phyloP scores from a whole-genome alignment of 441 rosid genomes.

The Capsella rubella region DNA sequence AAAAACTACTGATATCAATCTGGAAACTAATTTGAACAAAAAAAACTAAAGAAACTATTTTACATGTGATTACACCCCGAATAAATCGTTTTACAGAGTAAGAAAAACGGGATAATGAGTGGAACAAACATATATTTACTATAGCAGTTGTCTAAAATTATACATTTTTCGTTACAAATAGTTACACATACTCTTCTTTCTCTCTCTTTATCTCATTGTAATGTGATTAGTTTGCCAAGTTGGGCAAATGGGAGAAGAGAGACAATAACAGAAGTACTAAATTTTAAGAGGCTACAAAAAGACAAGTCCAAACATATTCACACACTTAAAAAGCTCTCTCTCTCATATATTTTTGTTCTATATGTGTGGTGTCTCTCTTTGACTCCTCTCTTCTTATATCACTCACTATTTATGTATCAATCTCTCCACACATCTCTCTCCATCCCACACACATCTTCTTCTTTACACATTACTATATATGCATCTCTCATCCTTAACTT shows the following conservation, averaged over 20 bases:
- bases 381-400: slow-evolving; percentile 52
- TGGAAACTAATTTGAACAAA: slow-evolving; percentile 23
- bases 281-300: slow-evolving; percentile 42
- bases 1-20: slow-evolving; percentile 12
- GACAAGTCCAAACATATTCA: slow-evolving; percentile 43
- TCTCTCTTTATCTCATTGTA: slow-evolving; percentile 32
- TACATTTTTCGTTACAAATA: slow-evolving; percentile 25
- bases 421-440: slow-evolving; percentile 44
- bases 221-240: slow-evolving; percentile 47
- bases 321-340: slow-evolving; percentile 46
- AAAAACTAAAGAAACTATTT: slow-evolving; percentile 22
- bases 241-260: slow-evolving; percentile 42
- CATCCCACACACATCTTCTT: slow-evolving; percentile 41
- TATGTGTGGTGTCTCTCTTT: slow-evolving; percentile 50
- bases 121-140: slow-evolving; percentile 31
- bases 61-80: slow-evolving; percentile 25
- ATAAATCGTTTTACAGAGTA: slow-evolving; percentile 28
- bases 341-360: slow-evolving; percentile 32
- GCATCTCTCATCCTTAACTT: slow-evolving; percentile 28
- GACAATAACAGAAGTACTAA: slow-evolving; percentile 47
- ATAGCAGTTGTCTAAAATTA: slow-evolving; percentile 38
- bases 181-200: slow-evolving; percentile 28
- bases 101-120: slow-evolving; percentile 20
- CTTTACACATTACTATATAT: slow-evolving; percentile 41
- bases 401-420: slow-evolving; percentile 50